Evolutionary conservation across 2,329 filamentous ascomycete genomes (phyloP).

Genomic region (Huntiella abstrusa): DNA sequence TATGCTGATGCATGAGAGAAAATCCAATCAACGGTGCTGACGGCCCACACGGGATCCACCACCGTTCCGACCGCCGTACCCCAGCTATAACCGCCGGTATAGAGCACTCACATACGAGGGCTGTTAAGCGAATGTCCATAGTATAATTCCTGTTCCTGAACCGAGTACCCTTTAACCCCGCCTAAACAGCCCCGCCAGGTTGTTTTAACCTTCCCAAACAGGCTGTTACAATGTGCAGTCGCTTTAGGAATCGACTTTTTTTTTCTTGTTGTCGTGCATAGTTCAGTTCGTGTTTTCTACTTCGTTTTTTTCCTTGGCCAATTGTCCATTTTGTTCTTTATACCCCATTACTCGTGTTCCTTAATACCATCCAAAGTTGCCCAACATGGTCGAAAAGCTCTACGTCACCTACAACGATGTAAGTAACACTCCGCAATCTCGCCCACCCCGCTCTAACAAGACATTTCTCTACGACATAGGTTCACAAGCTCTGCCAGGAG

Average conservation of each 20-base stretch:
- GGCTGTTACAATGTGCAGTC: too few species aligned
- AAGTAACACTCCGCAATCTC: slow-evolving; percentile 19
- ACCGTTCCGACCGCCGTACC: slow-evolving; percentile 4
- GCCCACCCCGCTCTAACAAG: neutral
- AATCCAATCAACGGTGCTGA: too few species aligned
- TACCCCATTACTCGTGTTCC: neutral
- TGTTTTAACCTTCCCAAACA: too few species aligned
- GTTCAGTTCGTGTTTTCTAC: neutral
- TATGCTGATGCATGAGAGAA: too few species aligned
- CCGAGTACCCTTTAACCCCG: neutral
- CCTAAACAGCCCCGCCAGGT: neutral
- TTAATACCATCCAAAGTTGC: slow-evolving; percentile 5
- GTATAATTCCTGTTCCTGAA: neutral
- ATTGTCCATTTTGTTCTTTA: neutral
- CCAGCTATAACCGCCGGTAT: slow-evolving; percentile 10
- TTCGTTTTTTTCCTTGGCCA: neutral
- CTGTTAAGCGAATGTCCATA: neutral
- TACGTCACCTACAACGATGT: slow-evolving; percentile 90
- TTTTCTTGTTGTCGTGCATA: neutral
- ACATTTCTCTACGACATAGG: slow-evolving; percentile 29
- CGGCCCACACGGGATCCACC: too few species aligned
- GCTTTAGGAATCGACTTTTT: neutral
- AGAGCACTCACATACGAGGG: neutral
- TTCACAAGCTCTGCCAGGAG: slow-evolving; percentile 92
- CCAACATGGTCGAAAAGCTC: slow-evolving; percentile 63